Evolutionary conservation across 2,329 filamentous ascomycete species (phyloP).

Genomic region (Purpureocillium takamizusanense): DNA sequence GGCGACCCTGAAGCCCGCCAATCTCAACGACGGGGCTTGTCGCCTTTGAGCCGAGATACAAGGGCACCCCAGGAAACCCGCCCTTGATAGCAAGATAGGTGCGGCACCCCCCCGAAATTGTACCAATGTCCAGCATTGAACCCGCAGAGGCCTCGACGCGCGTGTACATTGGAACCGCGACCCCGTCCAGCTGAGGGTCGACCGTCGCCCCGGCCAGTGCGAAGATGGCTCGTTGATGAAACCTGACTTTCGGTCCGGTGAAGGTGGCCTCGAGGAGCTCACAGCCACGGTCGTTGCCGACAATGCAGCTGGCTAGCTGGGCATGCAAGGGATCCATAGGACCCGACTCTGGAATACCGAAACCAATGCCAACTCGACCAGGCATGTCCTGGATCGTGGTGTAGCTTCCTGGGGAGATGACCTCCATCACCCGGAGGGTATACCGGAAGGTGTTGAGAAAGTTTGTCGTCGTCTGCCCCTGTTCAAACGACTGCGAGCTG

Average conservation of each 20-base stretch:
- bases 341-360: slow-evolving; percentile 49
- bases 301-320: slow-evolving; percentile 49
- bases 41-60: slow-evolving; percentile 50
- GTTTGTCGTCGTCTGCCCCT: slow-evolving; percentile 46
- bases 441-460: slow-evolving; percentile 43
- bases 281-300: slow-evolving; percentile 40
- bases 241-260: slow-evolving; percentile 48
- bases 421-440: slow-evolving; percentile 40
- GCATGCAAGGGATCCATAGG: slow-evolving; percentile 54
- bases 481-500: slow-evolving; percentile 30
- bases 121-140: slow-evolving; percentile 40
- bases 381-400: slow-evolving; percentile 51
- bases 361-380: slow-evolving; percentile 44
- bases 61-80: slow-evolving; percentile 32
- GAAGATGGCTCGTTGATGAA: slow-evolving; percentile 43
- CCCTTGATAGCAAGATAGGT: slow-evolving; percentile 47
- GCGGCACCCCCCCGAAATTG: slow-evolving; percentile 42
- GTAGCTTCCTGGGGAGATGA: slow-evolving; percentile 45
- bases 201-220: slow-evolving; percentile 48
- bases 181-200: slow-evolving; percentile 39
- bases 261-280: slow-evolving; percentile 53
- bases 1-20: slow-evolving; percentile 51
- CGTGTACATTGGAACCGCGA: slow-evolving; percentile 43
- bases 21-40: slow-evolving; percentile 48
- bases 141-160: slow-evolving; percentile 39